Evolutionary conservation across 1,284 basidiomycete genomes (phyloP).

Genomic region (Ustilago crameri): DNA sequence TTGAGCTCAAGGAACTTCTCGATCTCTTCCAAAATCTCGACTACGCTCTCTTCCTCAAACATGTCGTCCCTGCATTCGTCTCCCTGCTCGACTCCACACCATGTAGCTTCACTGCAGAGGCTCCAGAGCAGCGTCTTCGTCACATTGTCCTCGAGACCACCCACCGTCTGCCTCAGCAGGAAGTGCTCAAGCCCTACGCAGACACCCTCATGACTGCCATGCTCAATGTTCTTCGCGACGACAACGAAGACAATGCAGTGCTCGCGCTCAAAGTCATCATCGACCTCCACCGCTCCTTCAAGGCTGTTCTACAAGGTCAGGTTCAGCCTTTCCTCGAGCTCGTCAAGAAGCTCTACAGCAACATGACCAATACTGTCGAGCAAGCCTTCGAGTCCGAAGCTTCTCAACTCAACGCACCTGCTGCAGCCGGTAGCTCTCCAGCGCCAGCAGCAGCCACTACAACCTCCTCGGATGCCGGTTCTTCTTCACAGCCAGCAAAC

Average conservation of each 20-base stretch:
- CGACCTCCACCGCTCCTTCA: slow-evolving; percentile 73
- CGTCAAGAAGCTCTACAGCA: slow-evolving; percentile 79
- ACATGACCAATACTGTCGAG: slow-evolving; percentile 79
- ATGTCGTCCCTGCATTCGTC: slow-evolving; percentile 79
- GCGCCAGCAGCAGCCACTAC: slow-evolving; percentile 9
- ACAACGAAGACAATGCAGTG: slow-evolving; percentile 96
- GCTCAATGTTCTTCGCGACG: slow-evolving; percentile 83
- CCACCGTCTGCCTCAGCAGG: slow-evolving; percentile 85
- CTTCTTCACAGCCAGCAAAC: background rate
- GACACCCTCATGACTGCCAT: slow-evolving; percentile 77
- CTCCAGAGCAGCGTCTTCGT: slow-evolving; percentile 78
- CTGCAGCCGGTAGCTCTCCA: slow-evolving; percentile 15
- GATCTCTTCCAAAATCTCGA: slow-evolving; percentile 71
- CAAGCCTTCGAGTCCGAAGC: slow-evolving; percentile 74
- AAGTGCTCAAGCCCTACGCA: slow-evolving; percentile 79
- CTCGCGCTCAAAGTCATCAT: slow-evolving; percentile 91
- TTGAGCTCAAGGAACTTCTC: slow-evolving; percentile 62
- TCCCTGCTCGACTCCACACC: slow-evolving; percentile 82
- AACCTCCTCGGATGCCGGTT: slow-evolving; percentile 6
- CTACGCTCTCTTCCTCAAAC: slow-evolving; percentile 74
- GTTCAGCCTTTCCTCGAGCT: slow-evolving; percentile 83
- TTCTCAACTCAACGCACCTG: slow-evolving; percentile 19
- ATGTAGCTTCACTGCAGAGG: slow-evolving; percentile 80
- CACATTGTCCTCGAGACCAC: slow-evolving; percentile 72
- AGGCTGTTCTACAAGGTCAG: slow-evolving; percentile 76